phyloP scores from a whole-genome alignment of 1,284 basidiomycete genomes.

The Phylloboletellus chloephorus region DNA sequence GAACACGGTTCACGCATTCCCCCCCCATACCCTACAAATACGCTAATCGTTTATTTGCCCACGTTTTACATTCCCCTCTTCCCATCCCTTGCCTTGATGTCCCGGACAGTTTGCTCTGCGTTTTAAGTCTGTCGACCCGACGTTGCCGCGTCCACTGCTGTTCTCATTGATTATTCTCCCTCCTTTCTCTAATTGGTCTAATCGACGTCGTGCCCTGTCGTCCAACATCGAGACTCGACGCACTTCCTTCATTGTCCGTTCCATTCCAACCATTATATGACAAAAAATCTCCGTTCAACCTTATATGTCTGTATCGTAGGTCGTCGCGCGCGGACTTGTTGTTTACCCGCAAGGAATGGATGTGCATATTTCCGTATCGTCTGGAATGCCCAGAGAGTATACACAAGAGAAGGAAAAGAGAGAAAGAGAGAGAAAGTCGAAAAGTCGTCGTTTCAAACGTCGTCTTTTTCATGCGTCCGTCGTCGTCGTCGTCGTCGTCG shows the following conservation, averaged over 20 bases:
- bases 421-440: no score
- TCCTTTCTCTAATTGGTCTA: conserved; percentile 2
- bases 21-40: conserved; percentile 28
- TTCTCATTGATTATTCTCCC: conserved; percentile 16
- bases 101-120: conserved; percentile 18
- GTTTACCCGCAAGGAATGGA: conserved; percentile 25
- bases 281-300: conserved; percentile 23
- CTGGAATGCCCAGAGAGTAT: no score
- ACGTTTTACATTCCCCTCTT: conserved; percentile 5
- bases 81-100: conserved; percentile 12
- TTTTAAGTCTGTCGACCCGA: conserved; percentile 19
- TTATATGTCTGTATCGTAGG: conserved; percentile 30
- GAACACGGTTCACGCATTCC: conserved; percentile 7
- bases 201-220: conserved; percentile 2
- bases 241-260: conserved; percentile 4
- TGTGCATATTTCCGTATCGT: conserved; percentile 24
- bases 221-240: neutral
- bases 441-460: no score
- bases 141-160: conserved; percentile 17
- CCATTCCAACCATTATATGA: conserved; percentile 24
- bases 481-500: no score
- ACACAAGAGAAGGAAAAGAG: neutral
- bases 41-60: conserved; percentile 18
- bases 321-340: conserved; percentile 22
- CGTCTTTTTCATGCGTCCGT: no score